Percentiles rank a stretch among this genome's conserved stretches.
Evolutionary conservation across 1,284 basidiomycete species (phyloP).

Genomic region (Sphaerobolus stellatus): DNA sequence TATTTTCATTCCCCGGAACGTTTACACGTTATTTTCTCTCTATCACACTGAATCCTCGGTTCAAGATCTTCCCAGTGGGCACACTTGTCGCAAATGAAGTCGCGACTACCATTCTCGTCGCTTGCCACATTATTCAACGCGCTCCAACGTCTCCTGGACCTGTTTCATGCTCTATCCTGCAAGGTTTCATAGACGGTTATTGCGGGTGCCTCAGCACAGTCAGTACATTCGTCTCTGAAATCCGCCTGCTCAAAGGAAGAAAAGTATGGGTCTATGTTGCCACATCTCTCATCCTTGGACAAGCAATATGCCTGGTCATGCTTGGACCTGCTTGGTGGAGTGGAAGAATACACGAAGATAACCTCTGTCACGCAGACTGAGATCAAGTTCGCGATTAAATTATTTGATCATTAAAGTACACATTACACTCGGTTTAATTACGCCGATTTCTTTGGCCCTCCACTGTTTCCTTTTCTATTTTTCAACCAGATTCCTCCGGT

Average conservation of each 20-base stretch:
- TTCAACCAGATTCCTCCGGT: conserved; percentile 64
- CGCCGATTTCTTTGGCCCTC: neutral
- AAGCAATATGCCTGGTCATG: conserved; percentile 73
- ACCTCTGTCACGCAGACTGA: conserved; percentile 32
- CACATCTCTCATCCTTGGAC: conserved; percentile 69
- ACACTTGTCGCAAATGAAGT: conserved; percentile 86
- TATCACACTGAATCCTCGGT: conserved; percentile 64
- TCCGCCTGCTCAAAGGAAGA: conserved; percentile 55
- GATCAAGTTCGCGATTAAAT: neutral
- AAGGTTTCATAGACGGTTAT: conserved; percentile 87
- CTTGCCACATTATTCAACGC: conserved; percentile 71
- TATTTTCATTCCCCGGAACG: conserved; percentile 89
- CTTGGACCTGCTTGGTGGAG: conserved; percentile 71
- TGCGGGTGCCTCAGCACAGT: conserved; percentile 95
- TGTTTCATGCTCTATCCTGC: conserved; percentile 68
- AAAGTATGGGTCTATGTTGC: conserved; percentile 68
- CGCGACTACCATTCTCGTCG: conserved; percentile 75
- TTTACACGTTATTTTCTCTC: conserved; percentile 83
- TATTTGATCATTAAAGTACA: no score
- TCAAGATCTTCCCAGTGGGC: conserved; percentile 75
- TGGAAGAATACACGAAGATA: conserved; percentile 42
- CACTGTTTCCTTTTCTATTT: conserved; percentile 27
- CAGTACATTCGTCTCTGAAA: conserved; percentile 89
- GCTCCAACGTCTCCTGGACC: conserved; percentile 33
- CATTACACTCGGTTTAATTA: neutral